Conservation (phyloP, 169 alveolate species). For the Plasmodium coatneyi region DNA sequence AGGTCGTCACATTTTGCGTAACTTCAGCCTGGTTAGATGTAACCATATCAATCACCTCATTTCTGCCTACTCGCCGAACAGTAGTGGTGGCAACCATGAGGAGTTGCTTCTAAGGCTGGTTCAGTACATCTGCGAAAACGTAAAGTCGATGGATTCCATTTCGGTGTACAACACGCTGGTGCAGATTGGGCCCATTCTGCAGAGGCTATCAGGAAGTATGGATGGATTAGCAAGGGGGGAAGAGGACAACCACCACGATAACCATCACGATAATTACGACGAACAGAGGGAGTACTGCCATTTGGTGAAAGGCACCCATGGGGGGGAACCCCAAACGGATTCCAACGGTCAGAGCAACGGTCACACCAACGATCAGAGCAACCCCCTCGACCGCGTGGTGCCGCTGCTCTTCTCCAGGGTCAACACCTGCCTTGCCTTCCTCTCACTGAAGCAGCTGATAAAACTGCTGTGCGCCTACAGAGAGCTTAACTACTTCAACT, state of each 20-base stretch:
- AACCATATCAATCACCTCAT: slow-evolving; percentile 51
- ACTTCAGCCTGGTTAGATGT: slow-evolving; percentile 21
- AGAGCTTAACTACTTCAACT: slow-evolving; percentile 71
- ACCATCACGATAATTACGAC: background rate
- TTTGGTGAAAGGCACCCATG: background rate
- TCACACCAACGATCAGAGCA: too few relatives aligned
- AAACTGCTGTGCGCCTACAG: slow-evolving; percentile 41
- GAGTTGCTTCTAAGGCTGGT: slow-evolving; percentile 9
- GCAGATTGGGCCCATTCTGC: slow-evolving; percentile 16
- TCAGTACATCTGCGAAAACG: slow-evolving; percentile 28
- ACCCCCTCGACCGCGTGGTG: background rate
- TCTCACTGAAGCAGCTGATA: slow-evolving; percentile 45
- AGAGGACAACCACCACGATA: background rate
- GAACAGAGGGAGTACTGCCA: slow-evolving; percentile 1
- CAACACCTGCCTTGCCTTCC: slow-evolving; percentile 64
- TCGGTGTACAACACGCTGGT: slow-evolving; percentile 53
- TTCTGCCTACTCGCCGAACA: slow-evolving; percentile 34
- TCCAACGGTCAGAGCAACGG: background rate
- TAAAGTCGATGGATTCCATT: slow-evolving; percentile 50
- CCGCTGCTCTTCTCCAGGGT: slow-evolving; percentile 59
- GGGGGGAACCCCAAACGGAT: background rate
- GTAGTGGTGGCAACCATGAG: background rate
- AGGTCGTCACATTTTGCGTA: slow-evolving; percentile 2
- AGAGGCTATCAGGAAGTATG: background rate
- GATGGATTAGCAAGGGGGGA: too few relatives aligned